Evolutionary conservation across 2,329 filamentous ascomycete genomes (phyloP).

Genomic region (Fusarium sp.): DNA sequence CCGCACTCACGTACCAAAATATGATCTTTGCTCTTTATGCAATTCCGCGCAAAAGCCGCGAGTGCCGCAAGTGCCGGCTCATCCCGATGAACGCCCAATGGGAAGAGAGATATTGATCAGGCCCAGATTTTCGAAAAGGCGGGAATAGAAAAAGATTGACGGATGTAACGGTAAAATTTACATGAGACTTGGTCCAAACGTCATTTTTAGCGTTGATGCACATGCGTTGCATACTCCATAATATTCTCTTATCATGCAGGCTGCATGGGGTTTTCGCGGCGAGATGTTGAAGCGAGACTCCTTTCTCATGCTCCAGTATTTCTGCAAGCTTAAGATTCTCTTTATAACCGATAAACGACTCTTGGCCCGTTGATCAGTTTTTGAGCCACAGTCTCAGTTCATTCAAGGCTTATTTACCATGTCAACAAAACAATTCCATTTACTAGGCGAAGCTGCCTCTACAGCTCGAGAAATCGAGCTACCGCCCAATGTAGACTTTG

Average conservation of each 20-base stretch:
- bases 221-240: not conserved
- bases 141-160: not conserved
- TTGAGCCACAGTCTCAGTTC: too few species aligned
- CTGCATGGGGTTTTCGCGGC: not conserved
- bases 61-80: not conserved
- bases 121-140: not conserved
- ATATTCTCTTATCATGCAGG: not conserved
- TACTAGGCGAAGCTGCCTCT: not conserved
- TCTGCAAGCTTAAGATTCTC: not conserved
- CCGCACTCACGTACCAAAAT: not conserved
- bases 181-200: not conserved
- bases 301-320: not conserved
- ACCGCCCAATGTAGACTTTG: not conserved
- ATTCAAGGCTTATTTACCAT: not conserved
- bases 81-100: not conserved
- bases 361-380: not conserved
- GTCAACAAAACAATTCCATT: constrained; percentile 8
- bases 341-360: not conserved
- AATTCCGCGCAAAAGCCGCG: not conserved
- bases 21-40: not conserved
- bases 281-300: not conserved
- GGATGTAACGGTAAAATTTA: not conserved
- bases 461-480: not conserved
- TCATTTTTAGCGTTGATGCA: not conserved
- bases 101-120: not conserved